A percentile compares a stretch with the other conserved stretches of the same genome.
phyloP scores from a whole-genome alignment of 2,329 filamentous ascomycete genomes.

The Lasiodiplodia gonubiensis region DNA sequence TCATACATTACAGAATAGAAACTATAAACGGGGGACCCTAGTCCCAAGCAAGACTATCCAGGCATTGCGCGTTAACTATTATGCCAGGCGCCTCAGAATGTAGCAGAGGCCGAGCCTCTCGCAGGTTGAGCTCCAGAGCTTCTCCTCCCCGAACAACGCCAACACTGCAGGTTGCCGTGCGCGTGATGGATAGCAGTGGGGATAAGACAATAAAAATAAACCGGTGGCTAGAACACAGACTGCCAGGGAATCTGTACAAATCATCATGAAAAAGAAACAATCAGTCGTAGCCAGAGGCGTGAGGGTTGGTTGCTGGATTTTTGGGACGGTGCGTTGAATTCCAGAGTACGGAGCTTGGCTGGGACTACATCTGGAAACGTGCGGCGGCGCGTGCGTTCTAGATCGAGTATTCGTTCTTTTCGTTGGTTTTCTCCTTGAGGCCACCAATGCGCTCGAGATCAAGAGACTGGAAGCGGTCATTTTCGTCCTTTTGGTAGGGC shows the following conservation, averaged over 20 bases:
- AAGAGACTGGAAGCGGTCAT: slow-evolving; percentile 84
- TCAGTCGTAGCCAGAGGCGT: slow-evolving; percentile 29
- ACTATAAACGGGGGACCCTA: slow-evolving; percentile 47
- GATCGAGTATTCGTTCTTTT: slow-evolving; percentile 33
- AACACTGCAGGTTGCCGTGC: slow-evolving; percentile 25
- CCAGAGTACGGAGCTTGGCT: slow-evolving; percentile 6
- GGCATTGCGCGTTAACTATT: slow-evolving; percentile 30
- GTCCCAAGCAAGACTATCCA: slow-evolving; percentile 35
- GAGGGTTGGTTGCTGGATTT: slow-evolving; percentile 9
- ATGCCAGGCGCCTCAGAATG: slow-evolving; percentile 44
- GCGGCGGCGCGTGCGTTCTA: slow-evolving; percentile 20
- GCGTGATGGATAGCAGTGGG: slow-evolving; percentile 28
- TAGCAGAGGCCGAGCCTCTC: slow-evolving; percentile 32
- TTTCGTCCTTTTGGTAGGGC: slow-evolving; percentile 83
- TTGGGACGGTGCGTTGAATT: slow-evolving; percentile 15
- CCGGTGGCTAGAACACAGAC: slow-evolving; percentile 24
- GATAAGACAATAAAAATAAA: slow-evolving; percentile 21
- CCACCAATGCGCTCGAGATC: slow-evolving; percentile 95
- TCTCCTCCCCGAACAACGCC: slow-evolving; percentile 27
- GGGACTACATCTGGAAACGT: slow-evolving; percentile 6
- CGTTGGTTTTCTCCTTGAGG: slow-evolving; percentile 81
- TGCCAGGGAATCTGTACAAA: slow-evolving; percentile 28
- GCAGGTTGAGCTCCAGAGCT: slow-evolving; percentile 22
- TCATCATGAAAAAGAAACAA: slow-evolving; percentile 29
- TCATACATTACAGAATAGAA: slow-evolving; percentile 52